Evolutionary conservation across 345 rosid species (phyloP), one percentile per base, ranked within the genome.

Genomic region (Eutrema heterophyllum): DNA sequence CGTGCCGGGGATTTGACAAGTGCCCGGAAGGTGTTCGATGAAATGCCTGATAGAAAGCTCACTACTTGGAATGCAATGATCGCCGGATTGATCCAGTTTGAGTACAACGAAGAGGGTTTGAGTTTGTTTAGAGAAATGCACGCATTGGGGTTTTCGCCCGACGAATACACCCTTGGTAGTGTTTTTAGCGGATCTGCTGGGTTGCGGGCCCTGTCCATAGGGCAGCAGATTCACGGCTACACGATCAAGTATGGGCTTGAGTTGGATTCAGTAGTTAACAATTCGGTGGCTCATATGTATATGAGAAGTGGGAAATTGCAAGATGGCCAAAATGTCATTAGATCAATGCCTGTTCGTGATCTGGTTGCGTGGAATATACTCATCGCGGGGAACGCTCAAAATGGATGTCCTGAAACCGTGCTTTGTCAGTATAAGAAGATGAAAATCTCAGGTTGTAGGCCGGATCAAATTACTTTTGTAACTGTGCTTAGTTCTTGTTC

Each of bases 281-380:
- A 80, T 54, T 90, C 96, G 7, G 71, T 90, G 72, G 89, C 91
- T 72, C 93, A 88, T 70, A 88, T 88, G 90, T 86, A 90, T 50
- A 90, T 90, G 93, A 86, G 81, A 67, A 67, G 81, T 78, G 86
- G 88, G 40, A 71, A 67, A 29, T 81, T 90, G 76, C 53, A 50
- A 67, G 90, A 86, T 68, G 97, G 97, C 2, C 89, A 88, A 65
- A 59, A 46, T 53, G 85, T 86, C 51, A 86, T 88, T 59, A 79
- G 53, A 67, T 74, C 81, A 2, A 76, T 90, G 89, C 88, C 84
- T 0, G 48, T 78, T 30, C 73, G 76, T 15, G 85, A 74, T 77
- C 67, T 78, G 45, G 86, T 84, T 72, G 90, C 91, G 36, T 90
- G 93, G 96, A 90, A 86, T 67, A 88, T 88, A 16, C 89, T 90